Evolutionary conservation across 768 basidiomycete genomes (phyloP).

Genomic region (Pholiota conissans): DNA sequence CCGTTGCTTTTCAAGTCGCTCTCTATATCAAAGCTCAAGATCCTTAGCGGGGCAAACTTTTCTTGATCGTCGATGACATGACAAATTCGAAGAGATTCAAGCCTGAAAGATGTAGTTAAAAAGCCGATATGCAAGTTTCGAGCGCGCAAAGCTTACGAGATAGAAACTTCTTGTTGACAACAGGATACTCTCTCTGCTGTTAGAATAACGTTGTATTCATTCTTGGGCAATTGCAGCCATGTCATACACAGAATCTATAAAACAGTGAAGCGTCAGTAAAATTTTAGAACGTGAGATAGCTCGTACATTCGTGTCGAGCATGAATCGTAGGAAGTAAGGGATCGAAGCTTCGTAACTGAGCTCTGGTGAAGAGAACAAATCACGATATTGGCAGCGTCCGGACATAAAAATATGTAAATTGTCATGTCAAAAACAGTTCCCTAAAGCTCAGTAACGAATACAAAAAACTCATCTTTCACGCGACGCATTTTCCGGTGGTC

Average conservation of each 20-base stretch:
- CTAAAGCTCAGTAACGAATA: not conserved
- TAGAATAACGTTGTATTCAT: conserved; percentile 61
- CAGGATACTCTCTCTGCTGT: conserved; percentile 59
- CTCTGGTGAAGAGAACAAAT: conserved; percentile 49
- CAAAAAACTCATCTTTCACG: conserved; percentile 73
- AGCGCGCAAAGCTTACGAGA: conserved; percentile 49
- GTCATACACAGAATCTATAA: conserved; percentile 88
- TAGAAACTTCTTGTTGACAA: conserved; percentile 83
- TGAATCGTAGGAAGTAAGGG: conserved; percentile 82
- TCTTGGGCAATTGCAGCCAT: conserved; percentile 86
- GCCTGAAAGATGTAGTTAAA: conserved; percentile 42
- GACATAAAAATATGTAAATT: conserved; percentile 57
- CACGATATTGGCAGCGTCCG: conserved; percentile 63
- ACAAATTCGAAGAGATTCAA: conserved; percentile 79
- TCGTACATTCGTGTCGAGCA: conserved; percentile 87
- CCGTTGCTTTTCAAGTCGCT: conserved; percentile 79
- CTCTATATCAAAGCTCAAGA: conserved; percentile 96
- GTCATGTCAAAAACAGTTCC: conserved; percentile 10
- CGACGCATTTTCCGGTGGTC: conserved; percentile 73
- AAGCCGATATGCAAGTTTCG: not conserved
- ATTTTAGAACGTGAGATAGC: not conserved
- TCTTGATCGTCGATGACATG: conserved; percentile 84
- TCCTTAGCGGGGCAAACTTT: conserved; percentile 82
- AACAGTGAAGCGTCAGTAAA: not conserved
- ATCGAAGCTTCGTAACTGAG: conserved; percentile 89